Conservation (phyloP, 2,329 filamentous ascomycete genomes). For the Colletotrichum sp. region DNA sequence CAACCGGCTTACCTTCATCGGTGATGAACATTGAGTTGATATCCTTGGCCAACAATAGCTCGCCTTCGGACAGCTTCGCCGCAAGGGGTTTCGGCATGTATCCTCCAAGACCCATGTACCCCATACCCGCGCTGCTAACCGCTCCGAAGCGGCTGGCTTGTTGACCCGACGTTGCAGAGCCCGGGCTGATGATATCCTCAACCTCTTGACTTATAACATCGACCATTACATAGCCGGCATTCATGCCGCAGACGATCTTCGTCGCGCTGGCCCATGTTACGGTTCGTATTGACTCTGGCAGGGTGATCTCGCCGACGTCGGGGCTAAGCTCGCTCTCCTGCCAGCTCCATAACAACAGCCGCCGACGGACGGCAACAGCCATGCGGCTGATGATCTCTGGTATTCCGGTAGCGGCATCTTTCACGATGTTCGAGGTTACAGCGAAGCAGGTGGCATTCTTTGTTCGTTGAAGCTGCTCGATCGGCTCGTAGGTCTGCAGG, state of each 20-base stretch:
- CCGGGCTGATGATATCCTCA: slow-evolving; percentile 80
- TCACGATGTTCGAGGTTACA: slow-evolving; percentile 93
- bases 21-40: slow-evolving; percentile 95
- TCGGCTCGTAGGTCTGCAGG: slow-evolving; percentile 80
- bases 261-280: slow-evolving; percentile 91
- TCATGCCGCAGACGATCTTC: slow-evolving; percentile 88
- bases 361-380: slow-evolving; percentile 91
- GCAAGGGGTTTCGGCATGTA: slow-evolving; percentile 92
- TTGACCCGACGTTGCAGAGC: slow-evolving; percentile 65
- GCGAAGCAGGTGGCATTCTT: slow-evolving; percentile 91
- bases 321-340: slow-evolving; percentile 86
- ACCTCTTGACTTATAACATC: slow-evolving; percentile 78
- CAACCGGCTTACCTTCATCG: slow-evolving; percentile 78
- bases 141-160: slow-evolving; percentile 81
- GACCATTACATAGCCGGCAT: slow-evolving; percentile 88
- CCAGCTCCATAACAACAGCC: slow-evolving; percentile 92
- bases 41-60: slow-evolving; percentile 95
- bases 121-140: slow-evolving; percentile 86
- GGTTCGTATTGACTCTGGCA: slow-evolving; percentile 85
- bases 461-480: slow-evolving; percentile 80
- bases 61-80: slow-evolving; percentile 79
- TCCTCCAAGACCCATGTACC: slow-evolving; percentile 92
- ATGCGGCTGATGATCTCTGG: slow-evolving; percentile 91
- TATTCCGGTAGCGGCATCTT: slow-evolving; percentile 84
- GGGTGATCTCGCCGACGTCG: slow-evolving; percentile 76